These are phyloP conservation scores for Phyllosticta paracitricarpa DNA, from an alignment of 2,329 filamentous ascomycete species.

Conservation along the genomic window DNA sequence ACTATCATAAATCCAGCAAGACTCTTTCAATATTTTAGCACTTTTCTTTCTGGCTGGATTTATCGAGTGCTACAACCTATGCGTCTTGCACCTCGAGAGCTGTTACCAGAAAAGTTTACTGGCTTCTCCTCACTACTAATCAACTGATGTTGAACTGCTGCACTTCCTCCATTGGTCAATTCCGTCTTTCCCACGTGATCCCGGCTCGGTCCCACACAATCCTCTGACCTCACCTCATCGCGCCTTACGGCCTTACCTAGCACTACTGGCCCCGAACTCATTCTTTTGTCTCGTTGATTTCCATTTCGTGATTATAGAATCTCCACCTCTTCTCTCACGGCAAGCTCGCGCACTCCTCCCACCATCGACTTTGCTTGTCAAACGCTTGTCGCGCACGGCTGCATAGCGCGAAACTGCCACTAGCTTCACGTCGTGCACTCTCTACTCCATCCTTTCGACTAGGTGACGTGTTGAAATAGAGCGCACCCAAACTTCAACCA, in stretches of 20 bases:
- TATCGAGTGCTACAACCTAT: too few relatives aligned
- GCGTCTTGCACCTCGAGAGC: too few relatives aligned
- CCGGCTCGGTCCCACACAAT: neutral
- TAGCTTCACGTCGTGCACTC: neutral
- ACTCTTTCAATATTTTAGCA: too few relatives aligned
- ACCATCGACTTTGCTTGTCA: neutral
- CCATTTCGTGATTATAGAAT: neutral
- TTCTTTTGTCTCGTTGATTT: neutral
- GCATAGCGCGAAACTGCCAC: neutral
- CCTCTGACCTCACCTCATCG: neutral
- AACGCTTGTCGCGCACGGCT: neutral
- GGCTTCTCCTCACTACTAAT: neutral
- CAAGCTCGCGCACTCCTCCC: neutral
- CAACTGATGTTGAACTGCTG: neutral
- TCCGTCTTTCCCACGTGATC: neutral
- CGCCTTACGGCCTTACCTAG: neutral
- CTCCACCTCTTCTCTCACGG: neutral
- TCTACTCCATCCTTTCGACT: neutral
- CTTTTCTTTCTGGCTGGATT: too few relatives aligned
- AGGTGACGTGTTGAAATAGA: neutral
- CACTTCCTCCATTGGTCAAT: neutral
- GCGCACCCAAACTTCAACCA: neutral
- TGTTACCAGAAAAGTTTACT: too few relatives aligned
- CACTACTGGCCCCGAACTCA: neutral
- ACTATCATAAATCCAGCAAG: too few relatives aligned